Conservation (phyloP, 1,139 yeast species). For the Saccharomycopsis hybrid region DNA sequence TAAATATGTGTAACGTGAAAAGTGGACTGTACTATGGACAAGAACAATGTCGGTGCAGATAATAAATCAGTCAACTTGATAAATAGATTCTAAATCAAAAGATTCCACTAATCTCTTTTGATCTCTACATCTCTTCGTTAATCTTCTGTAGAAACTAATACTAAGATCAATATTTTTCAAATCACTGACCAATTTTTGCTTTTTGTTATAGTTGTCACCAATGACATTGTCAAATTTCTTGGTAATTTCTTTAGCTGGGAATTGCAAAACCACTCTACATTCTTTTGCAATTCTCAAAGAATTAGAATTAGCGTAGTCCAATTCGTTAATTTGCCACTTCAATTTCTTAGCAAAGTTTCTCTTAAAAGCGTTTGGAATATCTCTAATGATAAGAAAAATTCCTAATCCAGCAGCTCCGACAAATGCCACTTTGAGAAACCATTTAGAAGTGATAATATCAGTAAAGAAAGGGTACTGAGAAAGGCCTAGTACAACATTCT, state of each 20-base stretch:
- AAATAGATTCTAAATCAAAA: constrained; percentile 13
- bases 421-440: constrained; percentile 26
- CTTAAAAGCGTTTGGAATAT: constrained; percentile 86
- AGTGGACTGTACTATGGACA: no score
- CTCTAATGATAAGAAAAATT: constrained; percentile 61
- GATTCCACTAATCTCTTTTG: constrained; percentile 43
- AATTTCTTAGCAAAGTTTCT: constrained; percentile 74
- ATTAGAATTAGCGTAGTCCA: constrained; percentile 75
- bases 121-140: constrained; percentile 41
- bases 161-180: constrained; percentile 55
- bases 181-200: constrained; percentile 47
- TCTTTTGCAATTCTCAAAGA: constrained; percentile 77
- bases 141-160: constrained; percentile 50
- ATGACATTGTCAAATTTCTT: constrained; percentile 65
- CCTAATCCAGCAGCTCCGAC: constrained; percentile 53
- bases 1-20: not conserved
- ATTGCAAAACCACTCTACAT: constrained; percentile 71
- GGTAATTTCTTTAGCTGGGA: constrained; percentile 80
- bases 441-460: constrained; percentile 8
- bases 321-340: constrained; percentile 48
- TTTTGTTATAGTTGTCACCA: constrained; percentile 56
- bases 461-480: constrained; percentile 2
- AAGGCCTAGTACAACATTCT: constrained; percentile 13
- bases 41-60: no score
- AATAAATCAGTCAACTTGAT: constrained; percentile 6